Evolutionary conservation across 2,329 filamentous ascomycete species (phyloP).

Genomic region (Fusarium drepaniforme): DNA sequence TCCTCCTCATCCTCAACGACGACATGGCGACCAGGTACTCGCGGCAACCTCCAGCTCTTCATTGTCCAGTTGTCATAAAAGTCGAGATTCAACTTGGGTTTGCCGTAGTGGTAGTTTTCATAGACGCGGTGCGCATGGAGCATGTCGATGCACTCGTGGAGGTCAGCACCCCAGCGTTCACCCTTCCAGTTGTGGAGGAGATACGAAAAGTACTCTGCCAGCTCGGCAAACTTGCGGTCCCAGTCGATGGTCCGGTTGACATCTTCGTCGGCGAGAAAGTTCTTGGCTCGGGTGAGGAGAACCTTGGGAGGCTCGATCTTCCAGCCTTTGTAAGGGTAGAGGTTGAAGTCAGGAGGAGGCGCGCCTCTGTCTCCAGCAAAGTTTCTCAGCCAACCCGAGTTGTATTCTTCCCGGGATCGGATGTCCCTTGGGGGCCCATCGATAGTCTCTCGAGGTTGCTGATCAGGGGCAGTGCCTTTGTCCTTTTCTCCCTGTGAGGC

Average conservation of each 20-base stretch:
- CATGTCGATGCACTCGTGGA: slow-evolving; percentile 49
- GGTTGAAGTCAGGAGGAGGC: slow-evolving; percentile 1
- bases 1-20: neutral
- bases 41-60: slow-evolving; percentile 45
- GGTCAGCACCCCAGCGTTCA: slow-evolving; percentile 46
- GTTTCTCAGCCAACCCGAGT: slow-evolving; percentile 11
- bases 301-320: slow-evolving; percentile 50
- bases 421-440: neutral
- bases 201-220: slow-evolving; percentile 55
- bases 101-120: slow-evolving; percentile 51
- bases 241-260: slow-evolving; percentile 56
- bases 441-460: too few relatives aligned
- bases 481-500: neutral
- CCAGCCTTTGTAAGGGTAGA: slow-evolving; percentile 50
- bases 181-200: slow-evolving; percentile 41
- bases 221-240: slow-evolving; percentile 50
- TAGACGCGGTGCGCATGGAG: slow-evolving; percentile 50
- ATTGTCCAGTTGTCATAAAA: slow-evolving; percentile 36
- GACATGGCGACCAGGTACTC: slow-evolving; percentile 30
- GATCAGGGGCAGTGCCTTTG: neutral
- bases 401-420: neutral
- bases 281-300: slow-evolving; percentile 48
- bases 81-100: slow-evolving; percentile 41
- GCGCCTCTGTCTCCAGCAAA: neutral
- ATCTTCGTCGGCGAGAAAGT: slow-evolving; percentile 65